Conservation (phyloP, 257 asterid genomes). For the Forsythia viridissima region DNA sequence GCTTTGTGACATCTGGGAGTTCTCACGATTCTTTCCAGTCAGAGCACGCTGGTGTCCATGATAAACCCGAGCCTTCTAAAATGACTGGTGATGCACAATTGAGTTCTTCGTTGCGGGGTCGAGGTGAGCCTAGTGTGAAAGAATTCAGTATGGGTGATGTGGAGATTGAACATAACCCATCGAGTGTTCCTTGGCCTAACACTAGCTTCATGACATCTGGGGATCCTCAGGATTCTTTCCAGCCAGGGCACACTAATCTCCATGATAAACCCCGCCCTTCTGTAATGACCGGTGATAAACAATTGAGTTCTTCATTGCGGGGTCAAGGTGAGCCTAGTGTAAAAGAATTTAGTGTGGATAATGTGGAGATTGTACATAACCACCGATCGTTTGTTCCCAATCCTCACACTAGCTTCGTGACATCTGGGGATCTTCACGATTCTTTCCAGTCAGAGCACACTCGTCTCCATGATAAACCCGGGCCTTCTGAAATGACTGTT, state of each 20-base stretch:
- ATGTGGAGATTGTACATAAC: background rate
- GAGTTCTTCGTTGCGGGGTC: background rate
- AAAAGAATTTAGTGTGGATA: background rate
- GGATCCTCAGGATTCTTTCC: background rate
- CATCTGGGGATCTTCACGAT: background rate
- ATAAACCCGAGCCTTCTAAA: constrained; percentile 10
- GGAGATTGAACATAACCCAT: too few species aligned
- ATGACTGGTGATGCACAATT: background rate
- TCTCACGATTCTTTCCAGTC: background rate
- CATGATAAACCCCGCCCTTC: background rate
- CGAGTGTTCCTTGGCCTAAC: too few species aligned
- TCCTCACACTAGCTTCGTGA: background rate
- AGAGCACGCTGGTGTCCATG: background rate
- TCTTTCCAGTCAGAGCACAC: background rate
- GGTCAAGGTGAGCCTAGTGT: background rate
- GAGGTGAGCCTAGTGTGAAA: too few species aligned
- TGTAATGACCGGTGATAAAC: too few species aligned
- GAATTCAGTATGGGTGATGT: too few species aligned
- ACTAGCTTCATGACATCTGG: too few species aligned
- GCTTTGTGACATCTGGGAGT: background rate
- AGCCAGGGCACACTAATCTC: background rate
- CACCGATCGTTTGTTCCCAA: background rate
- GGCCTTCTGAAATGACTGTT: too few species aligned
- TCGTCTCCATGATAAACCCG: too few species aligned
- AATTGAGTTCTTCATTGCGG: background rate